Conservation (phyloP, 2,329 filamentous ascomycete species). For the Didymella glomerata region DNA sequence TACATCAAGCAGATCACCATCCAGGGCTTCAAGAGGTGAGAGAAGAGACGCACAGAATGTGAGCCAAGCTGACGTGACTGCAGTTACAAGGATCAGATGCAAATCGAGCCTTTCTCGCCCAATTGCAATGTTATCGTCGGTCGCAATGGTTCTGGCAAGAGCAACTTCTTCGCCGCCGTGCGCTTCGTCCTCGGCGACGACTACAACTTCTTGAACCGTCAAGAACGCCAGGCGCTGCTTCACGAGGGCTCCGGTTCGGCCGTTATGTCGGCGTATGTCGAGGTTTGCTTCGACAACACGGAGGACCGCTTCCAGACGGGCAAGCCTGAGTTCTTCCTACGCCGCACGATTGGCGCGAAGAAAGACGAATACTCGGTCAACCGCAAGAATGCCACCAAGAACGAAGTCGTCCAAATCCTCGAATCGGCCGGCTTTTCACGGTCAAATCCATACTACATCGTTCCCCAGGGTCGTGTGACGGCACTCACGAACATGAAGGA, state of each 20-base stretch:
- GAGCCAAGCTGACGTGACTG: conserved; percentile 22
- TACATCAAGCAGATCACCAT: conserved; percentile 99
- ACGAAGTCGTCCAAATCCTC: conserved; percentile 92
- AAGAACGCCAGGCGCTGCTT: conserved; percentile 94
- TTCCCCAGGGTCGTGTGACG: conserved; percentile 95
- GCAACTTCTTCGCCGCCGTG: conserved; percentile 99
- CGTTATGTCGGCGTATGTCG: conserved; percentile 99
- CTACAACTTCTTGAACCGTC: conserved; percentile 93
- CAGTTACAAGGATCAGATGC: conserved; percentile 99
- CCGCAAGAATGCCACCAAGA: conserved; percentile 93
- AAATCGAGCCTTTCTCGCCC: conserved; percentile 97
- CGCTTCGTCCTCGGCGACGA: conserved; percentile 98
- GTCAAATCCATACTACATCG: conserved; percentile 99
- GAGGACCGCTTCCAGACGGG: conserved; percentile 95
- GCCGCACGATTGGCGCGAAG: conserved; percentile 94
- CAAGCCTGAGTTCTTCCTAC: conserved; percentile 87
- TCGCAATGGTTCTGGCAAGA: conserved; percentile 98
- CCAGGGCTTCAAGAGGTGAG: conserved; percentile 97
- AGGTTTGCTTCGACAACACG: conserved; percentile 98
- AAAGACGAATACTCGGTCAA: conserved; percentile 99
- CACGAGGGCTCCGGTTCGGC: conserved; percentile 98
- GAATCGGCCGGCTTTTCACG: conserved; percentile 96
- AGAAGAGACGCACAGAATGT: neutral
- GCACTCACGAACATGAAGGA: conserved; percentile 99
- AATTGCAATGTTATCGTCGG: conserved; percentile 99